These are phyloP conservation scores for Verbena officinalis DNA, from an alignment of 257 asterid genomes.

Conservation along the genomic window DNA sequence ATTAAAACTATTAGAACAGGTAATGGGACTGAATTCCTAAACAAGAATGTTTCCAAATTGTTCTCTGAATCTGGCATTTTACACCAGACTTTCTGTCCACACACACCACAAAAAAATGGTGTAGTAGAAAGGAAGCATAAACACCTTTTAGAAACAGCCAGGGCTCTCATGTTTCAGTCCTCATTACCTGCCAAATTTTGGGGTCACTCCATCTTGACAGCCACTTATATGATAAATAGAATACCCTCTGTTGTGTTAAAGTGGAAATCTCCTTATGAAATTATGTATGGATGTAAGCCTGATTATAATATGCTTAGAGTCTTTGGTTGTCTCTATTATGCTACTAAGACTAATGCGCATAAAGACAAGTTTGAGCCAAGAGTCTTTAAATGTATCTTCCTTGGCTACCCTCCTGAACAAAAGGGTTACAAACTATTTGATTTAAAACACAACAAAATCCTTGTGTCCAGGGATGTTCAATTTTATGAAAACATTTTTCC, in stretches of 20 bases:
- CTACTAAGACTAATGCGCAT: neutral
- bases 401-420: neutral
- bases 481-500: neutral
- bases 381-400: neutral
- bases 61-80: too few relatives aligned
- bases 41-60: neutral
- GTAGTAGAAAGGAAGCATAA: too few relatives aligned
- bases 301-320: too few relatives aligned
- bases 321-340: neutral
- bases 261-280: neutral
- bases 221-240: neutral
- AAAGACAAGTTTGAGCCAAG: neutral
- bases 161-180: too few relatives aligned
- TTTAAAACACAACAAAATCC: too few relatives aligned
- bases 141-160: too few relatives aligned
- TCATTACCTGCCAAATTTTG: too few relatives aligned
- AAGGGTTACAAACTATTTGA: neutral
- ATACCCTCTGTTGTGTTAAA: neutral
- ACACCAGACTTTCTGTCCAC: neutral
- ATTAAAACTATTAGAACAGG: neutral
- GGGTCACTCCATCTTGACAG: neutral
- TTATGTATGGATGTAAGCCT: neutral
- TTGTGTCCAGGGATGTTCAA: neutral
- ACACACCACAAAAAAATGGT: neutral
- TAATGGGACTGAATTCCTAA: neutral